Evolutionary conservation across 1,139 yeast species (phyloP).

Genomic region (Hyphopichia khmerensis): DNA sequence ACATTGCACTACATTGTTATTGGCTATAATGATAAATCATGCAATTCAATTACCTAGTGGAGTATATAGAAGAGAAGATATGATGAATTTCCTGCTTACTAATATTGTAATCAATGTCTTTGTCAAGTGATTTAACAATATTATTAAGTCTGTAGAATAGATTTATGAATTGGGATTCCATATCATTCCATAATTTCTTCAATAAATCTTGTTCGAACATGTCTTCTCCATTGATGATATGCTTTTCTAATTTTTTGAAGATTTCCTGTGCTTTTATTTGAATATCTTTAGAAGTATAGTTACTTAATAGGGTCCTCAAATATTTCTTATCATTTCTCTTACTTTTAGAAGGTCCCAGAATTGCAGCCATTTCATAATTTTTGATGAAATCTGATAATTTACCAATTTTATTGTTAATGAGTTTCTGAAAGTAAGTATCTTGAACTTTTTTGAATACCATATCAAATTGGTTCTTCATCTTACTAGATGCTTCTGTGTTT

Average conservation of each 20-base stretch:
- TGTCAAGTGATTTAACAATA: conserved; percentile 37
- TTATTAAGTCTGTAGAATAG: conserved; percentile 38
- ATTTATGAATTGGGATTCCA: conserved; percentile 35
- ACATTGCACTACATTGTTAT: not conserved
- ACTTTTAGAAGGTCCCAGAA: conserved; percentile 48
- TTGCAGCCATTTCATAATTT: conserved; percentile 57
- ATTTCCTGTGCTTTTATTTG: conserved; percentile 55
- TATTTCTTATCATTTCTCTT: conserved; percentile 64
- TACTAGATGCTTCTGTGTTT: conserved; percentile 25
- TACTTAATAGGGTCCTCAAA: conserved; percentile 54
- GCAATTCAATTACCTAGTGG: conserved; percentile 1
- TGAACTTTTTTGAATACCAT: conserved; percentile 49
- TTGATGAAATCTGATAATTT: conserved; percentile 64
- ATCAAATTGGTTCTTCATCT: conserved; percentile 45
- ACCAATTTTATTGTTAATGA: conserved; percentile 50
- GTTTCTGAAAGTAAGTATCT: conserved; percentile 44
- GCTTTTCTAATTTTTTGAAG: conserved; percentile 56
- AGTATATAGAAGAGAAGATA: conserved; percentile 22
- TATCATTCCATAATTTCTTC: conserved; percentile 43
- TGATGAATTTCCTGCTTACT: conserved; percentile 36
- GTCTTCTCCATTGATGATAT: conserved; percentile 47
- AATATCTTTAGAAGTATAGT: conserved; percentile 61
- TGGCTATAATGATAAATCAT: not conserved
- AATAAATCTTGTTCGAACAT: conserved; percentile 49
- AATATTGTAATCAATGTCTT: conserved; percentile 40